Evolutionary conservation across 2,329 filamentous ascomycete species (phyloP), one percentile per base, ranked within the genome.

Genomic region (Bipolaris bicolor): DNA sequence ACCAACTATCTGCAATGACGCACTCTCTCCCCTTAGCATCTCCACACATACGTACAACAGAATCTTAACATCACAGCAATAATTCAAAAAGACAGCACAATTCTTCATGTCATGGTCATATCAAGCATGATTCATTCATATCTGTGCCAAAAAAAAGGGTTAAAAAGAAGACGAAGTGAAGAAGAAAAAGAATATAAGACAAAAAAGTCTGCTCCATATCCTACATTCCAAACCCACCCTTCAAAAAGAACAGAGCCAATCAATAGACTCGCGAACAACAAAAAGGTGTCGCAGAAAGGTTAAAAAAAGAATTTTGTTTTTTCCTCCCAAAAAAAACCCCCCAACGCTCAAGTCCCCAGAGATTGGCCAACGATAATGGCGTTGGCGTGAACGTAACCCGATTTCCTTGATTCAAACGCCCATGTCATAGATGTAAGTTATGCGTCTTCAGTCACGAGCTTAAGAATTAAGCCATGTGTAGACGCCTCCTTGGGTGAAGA

Each of bases 261-360:
- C 37, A 50, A 50, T 10, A 3, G 29, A 52, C 63, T 63, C 61
- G 60, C 62, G 51, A 58, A 16, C 3, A 46, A 18, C 29, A 31
- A 31, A 29, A 29, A 11, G 13, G 10, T 13, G 45, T 57, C 58
- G 61, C 63, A 63, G 61, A 65, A 65, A 31, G 40, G 29, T 46
- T 34, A 46, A 29, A 18, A 31, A 18, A 31, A 31, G 24, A 13
- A 31, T 39, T n/a, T 10, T 39, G n/a, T 39, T 39, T 39, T 18
- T 16, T 2, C 36, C 1, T 0, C 55, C 50, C 39, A 26, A 7
- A 26, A 20, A 20, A 29, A 29, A 29, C 3, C 4, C 26, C 26
- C 26, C 7, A 26, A 26, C 26, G 7, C 26, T 6, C 26, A 29
- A 26, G 24, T 26, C 2, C 2, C 24, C 24, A 26, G 20, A 26